Evolutionary conservation across 495 filamentous ascomycete species (phyloP).

Genomic region (Amorphotheca resinae): DNA sequence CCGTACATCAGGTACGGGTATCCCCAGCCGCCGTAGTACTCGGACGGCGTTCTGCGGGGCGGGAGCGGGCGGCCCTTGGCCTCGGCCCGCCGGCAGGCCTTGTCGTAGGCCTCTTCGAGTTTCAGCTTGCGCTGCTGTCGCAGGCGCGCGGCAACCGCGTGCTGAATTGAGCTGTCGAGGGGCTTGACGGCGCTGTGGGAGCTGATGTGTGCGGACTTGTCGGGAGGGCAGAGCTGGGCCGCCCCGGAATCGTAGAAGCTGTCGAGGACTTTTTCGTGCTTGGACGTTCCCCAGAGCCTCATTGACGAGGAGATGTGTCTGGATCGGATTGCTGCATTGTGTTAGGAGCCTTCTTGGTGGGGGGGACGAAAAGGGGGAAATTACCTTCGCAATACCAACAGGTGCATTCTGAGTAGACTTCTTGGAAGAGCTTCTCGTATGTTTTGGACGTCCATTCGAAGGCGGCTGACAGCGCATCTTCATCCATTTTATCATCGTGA

Average conservation of each 20-base stretch:
- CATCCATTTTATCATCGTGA: constrained; percentile 78
- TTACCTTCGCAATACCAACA: constrained; percentile 80
- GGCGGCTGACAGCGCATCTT: constrained; percentile 42
- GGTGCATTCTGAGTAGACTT: constrained; percentile 70
- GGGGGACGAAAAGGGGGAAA: background rate
- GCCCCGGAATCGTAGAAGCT: constrained; percentile 41
- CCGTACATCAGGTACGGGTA: constrained; percentile 34
- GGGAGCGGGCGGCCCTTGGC: constrained; percentile 45
- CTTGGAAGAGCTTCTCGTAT: constrained; percentile 49
- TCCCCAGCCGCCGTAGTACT: constrained; percentile 37
- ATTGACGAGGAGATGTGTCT: constrained; percentile 38
- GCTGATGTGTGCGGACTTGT: constrained; percentile 58
- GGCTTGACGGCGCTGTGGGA: constrained; percentile 48
- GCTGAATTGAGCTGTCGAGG: constrained; percentile 5
- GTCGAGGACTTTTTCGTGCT: constrained; percentile 38
- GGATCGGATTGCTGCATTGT: constrained; percentile 43
- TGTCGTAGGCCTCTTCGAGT: constrained; percentile 50
- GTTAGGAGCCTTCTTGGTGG: constrained; percentile 1
- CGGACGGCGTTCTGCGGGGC: constrained; percentile 21
- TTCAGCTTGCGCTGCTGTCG: constrained; percentile 14
- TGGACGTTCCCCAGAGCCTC: constrained; percentile 28
- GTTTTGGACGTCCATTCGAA: constrained; percentile 66
- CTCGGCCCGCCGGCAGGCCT: constrained; percentile 45
- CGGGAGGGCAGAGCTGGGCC: constrained; percentile 38
- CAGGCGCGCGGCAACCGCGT: constrained; percentile 19